These are phyloP conservation scores for Clavispora fructus DNA, from an alignment of 805 yeast genomes.

Conservation along the genomic window DNA sequence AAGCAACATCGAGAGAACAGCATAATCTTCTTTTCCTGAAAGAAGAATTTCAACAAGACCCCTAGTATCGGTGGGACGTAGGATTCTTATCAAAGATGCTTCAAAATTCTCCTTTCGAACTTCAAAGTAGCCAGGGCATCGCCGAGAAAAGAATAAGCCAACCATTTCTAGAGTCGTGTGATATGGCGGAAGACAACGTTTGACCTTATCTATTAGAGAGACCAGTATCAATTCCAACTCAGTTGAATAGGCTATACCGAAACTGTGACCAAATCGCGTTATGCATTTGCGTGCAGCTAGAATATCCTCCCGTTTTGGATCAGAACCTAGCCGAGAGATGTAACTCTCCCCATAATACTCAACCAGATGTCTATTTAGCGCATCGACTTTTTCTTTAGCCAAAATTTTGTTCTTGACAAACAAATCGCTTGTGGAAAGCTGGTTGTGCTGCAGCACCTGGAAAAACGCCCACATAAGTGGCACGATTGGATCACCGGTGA, in stretches of 20 bases:
- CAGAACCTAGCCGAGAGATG: neutral
- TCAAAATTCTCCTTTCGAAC: neutral
- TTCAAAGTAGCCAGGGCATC: neutral
- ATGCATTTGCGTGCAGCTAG: neutral
- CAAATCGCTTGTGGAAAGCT: neutral
- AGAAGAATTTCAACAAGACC: neutral
- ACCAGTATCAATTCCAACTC: neutral
- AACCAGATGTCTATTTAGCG: neutral
- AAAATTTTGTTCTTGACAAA: neutral
- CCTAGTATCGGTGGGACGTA: neutral
- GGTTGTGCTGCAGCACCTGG: neutral
- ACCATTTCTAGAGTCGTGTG: neutral
- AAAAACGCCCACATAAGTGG: neutral
- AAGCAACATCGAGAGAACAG: neutral
- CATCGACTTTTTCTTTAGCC: neutral
- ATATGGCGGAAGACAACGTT: neutral
- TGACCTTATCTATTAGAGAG: neutral
- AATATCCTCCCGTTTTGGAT: neutral
- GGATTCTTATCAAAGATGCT: neutral
- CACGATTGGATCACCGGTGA: neutral
- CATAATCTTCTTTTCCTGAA: neutral
- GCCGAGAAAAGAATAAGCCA: neutral
- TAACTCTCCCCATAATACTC: neutral
- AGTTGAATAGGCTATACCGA: neutral
- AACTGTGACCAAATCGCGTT: neutral